Base-by-base conservation (phyloP, 257 asterid species). In the Cordia subcordata region DNA sequence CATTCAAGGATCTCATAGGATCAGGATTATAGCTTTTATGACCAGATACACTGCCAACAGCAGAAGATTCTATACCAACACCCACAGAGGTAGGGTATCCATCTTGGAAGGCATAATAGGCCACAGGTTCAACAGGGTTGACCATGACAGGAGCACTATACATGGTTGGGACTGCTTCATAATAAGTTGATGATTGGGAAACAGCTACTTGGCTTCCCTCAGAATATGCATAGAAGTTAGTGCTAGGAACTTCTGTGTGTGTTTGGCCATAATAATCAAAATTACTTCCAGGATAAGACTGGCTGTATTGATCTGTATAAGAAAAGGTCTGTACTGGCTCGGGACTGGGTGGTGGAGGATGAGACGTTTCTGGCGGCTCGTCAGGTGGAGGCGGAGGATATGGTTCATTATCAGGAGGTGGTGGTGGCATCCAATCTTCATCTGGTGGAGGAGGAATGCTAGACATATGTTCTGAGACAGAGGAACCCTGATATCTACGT, bases 381-480 rank as follows among this genome's bases (percentile, higher is more conserved):
- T 84, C 95, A 10, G 97, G 97, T 49, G 99, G 99, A 27, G 87
- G 97, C 0, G 99, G 97, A 55, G 96, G 99, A 65, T 86, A 72
- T 54, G 96, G 88, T 62, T 92, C 95, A 49, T 72, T 66, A 63
- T 88, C 98, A 65, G 88, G 94, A 21, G 98, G 96, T 27, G 89
- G 96, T 2, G 97, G 95, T 17, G 98, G 98, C 68, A 90, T 67
- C 93, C 95, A 82, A 55, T 72, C 89, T 65, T 68, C 85, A 66
- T 49, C 80, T 42, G 86, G 82, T 23, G 77, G 83, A 49, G 79
- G 83, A 22, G 77, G 82, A 69, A 45, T 69, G 52, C 19, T 57
- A 57, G 17, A 56, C n/a, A 32, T 59, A 42, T 64, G 67, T 21
- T 66, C 82, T 3, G 68, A 63, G 51, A 61, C 61, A 19, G 70